Evolutionary conservation across 257 asterid genomes (phyloP), one percentile per base, ranked within the genome.

Genomic region (Forsythia viridissima): DNA sequence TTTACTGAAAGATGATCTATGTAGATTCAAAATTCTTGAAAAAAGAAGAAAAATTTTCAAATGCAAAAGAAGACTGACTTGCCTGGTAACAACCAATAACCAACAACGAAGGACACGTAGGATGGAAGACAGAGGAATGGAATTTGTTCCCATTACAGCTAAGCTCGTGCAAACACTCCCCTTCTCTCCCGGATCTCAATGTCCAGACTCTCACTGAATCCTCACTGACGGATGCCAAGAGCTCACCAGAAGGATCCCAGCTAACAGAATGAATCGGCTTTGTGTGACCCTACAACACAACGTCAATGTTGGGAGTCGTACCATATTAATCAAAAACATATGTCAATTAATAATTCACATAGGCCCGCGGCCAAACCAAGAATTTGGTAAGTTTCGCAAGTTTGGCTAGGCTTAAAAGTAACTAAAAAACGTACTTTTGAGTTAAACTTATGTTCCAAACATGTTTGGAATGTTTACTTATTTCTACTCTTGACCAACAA

Each of bases 61-160:
- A 37, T 36, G 48, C 39, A 38, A 15, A 48, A 70, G 43, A 16
- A 70, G 43, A 16, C 24, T 15, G 18, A 81, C 89, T 89, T 90
- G 88, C 99, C 99, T 93, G 97, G 79, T 93, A 93, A 84, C 99
- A 94, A 43, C 98, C 99, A 8, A 95, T 90, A 67, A 93, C 92
- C 7, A 95, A 87, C 88, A 95, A 82, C 4, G 99, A 90, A 4
- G 97, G 81, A 82, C 86, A 92, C 0, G 96, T 82, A 11, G 98
- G 99, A 83, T 95, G 99, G 88, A 95, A 95, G 42, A 88, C 99
- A 38, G 97, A 93, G 2, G 99, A 95, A 75, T 90, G 87, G 83
- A 95, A 93, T 63, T 89, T 89, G 89, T 90, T 93, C 65, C 98
- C 99, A n/a, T 89, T 90, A 75, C 95, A 91, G 71, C 93, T 92